A percentile compares a stretch with the other conserved stretches of the same genome.
These are phyloP conservation scores for Globisporangium acanthophoron DNA, from an alignment of 352 stramenopile genomes.

Conservation along the genomic window DNA sequence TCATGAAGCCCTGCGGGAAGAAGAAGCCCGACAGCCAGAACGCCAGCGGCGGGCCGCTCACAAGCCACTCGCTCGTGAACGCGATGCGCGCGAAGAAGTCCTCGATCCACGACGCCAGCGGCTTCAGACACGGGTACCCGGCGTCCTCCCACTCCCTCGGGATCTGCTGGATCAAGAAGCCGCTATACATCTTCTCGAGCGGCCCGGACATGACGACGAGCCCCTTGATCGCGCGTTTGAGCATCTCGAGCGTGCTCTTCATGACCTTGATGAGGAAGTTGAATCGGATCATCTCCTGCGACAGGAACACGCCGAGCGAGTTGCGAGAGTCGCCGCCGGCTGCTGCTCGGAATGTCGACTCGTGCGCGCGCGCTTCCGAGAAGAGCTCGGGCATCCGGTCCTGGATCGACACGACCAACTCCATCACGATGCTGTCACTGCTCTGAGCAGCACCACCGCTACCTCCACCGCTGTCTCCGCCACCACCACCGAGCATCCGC, in stretches of 20 bases:
- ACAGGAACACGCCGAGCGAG: constrained; percentile 90
- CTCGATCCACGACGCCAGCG: constrained; percentile 88
- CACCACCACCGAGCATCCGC: constrained; percentile 58
- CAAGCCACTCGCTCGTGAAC: constrained; percentile 83
- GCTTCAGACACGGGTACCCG: constrained; percentile 90
- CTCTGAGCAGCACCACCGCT: constrained; percentile 35
- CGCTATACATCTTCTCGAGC: constrained; percentile 91
- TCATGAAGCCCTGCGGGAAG: constrained; percentile 95
- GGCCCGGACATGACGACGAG: constrained; percentile 88
- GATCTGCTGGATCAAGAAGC: constrained; percentile 89
- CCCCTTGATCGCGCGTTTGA: constrained; percentile 88
- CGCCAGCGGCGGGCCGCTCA: constrained; percentile 64
- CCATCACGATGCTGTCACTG: constrained; percentile 79
- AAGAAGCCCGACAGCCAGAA: constrained; percentile 95
- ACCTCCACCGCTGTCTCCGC: constrained; percentile 35
- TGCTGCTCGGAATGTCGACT: constrained; percentile 75
- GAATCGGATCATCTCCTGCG: constrained; percentile 89
- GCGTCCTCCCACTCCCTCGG: constrained; percentile 85
- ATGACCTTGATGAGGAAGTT: constrained; percentile 87
- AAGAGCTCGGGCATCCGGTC: constrained; percentile 74
- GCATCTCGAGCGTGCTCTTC: constrained; percentile 75
- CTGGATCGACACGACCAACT: constrained; percentile 79
- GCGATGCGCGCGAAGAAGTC: constrained; percentile 89
- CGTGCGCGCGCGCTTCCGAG: constrained; percentile 56
- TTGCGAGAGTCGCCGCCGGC: constrained; percentile 83